Evolutionary conservation across 805 yeast genomes (phyloP).

Genomic region (Kodamaea kaohsiungensis): DNA sequence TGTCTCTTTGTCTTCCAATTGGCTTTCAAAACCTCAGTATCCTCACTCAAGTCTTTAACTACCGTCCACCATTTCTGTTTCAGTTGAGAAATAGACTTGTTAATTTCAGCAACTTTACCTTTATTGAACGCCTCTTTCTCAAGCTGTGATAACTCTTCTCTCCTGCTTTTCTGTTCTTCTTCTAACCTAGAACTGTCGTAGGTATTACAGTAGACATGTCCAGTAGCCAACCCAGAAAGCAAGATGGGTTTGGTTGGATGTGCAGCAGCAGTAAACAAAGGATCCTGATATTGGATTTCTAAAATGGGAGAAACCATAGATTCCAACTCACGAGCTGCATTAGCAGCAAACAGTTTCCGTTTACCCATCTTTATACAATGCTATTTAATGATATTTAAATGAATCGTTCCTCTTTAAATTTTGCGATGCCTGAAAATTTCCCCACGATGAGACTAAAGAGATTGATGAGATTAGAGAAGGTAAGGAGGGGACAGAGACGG

Average conservation of each 20-base stretch:
- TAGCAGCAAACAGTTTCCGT: slow-evolving; percentile 26
- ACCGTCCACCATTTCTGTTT: slow-evolving; percentile 50
- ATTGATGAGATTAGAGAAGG: neutral
- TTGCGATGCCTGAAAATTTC: slow-evolving; percentile 3
- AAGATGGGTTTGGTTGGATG: slow-evolving; percentile 73
- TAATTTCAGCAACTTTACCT: slow-evolving; percentile 23
- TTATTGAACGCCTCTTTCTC: slow-evolving; percentile 28
- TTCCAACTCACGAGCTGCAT: slow-evolving; percentile 32
- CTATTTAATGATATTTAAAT: no score
- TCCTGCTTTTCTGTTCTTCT: slow-evolving; percentile 22
- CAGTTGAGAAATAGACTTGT: slow-evolving; percentile 33
- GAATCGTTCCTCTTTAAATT: neutral
- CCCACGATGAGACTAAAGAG: neutral
- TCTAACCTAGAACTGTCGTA: slow-evolving; percentile 56
- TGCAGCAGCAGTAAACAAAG: slow-evolving; percentile 73
- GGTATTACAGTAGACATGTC: slow-evolving; percentile 62
- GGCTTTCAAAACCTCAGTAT: slow-evolving; percentile 31
- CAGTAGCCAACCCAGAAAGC: slow-evolving; percentile 78
- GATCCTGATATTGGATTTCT: slow-evolving; percentile 53
- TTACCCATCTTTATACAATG: slow-evolving; percentile 16
- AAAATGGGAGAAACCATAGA: slow-evolving; percentile 44
- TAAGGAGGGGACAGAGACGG: no score
- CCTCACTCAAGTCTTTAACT: slow-evolving; percentile 23
- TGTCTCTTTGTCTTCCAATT: slow-evolving; percentile 90
- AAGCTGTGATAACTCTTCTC: slow-evolving; percentile 21